Evolutionary conservation across 2,329 filamentous ascomycete genomes (phyloP).

Genomic region (Calonectria fujianensis): DNA sequence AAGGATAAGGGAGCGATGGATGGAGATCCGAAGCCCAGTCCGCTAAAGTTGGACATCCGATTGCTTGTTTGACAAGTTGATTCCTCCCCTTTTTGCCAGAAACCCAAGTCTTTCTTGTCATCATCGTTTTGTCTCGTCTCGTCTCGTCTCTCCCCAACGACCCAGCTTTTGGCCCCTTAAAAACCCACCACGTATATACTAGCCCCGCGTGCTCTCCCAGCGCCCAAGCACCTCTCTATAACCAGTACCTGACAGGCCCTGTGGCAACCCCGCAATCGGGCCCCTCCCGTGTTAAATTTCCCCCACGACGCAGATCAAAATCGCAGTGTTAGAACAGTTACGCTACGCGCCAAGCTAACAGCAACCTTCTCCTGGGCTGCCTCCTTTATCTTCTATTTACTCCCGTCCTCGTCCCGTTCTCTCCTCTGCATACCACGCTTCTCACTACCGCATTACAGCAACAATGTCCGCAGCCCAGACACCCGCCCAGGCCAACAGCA

Average conservation of each 20-base stretch:
- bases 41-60: neutral
- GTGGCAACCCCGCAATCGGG: conserved; percentile 54
- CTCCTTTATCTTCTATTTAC: conserved; percentile 25
- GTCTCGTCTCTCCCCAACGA: neutral
- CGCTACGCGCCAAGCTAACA: conserved; percentile 41
- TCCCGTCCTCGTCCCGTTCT: conserved; percentile 12
- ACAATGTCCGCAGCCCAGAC: conserved; percentile 57
- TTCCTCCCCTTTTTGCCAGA: conserved; percentile 14
- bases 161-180: conserved; percentile 10
- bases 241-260: conserved; percentile 21
- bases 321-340: conserved; percentile 37
- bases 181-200: conserved; percentile 8
- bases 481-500: conserved; percentile 62
- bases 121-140: conserved; percentile 1
- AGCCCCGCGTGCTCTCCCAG: conserved; percentile 19
- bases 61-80: conserved; percentile 16
- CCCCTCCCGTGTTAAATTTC: conserved; percentile 42
- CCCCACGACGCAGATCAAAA: conserved; percentile 37
- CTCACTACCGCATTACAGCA: conserved; percentile 30
- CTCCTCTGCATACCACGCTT: neutral
- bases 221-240: conserved; percentile 30
- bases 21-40: conserved; percentile 23
- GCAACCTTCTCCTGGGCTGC: conserved; percentile 35
- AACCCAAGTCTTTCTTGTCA: conserved; percentile 4
- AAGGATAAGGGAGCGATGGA: conserved; percentile 38